These are phyloP conservation scores for Cryptomeria japonica DNA, from an alignment of 75 land plant genomes.

Conservation along the genomic window DNA sequence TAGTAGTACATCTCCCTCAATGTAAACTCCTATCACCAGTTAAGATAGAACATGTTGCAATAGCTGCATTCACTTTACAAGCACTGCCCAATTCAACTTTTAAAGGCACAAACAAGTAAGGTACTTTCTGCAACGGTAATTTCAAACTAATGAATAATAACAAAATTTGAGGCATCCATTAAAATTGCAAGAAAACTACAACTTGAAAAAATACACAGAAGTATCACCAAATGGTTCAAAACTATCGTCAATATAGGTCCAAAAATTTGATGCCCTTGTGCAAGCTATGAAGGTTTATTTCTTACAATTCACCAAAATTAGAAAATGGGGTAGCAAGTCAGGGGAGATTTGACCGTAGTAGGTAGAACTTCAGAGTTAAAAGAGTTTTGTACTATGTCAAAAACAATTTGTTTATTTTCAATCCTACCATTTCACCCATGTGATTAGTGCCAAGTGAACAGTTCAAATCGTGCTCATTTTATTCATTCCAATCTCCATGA, in stretches of 20 bases:
- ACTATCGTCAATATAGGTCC: background rate
- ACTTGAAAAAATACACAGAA: background rate
- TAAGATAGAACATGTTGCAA: background rate
- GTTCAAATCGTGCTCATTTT: background rate
- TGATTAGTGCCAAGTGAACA: too few relatives aligned
- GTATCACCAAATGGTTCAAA: background rate
- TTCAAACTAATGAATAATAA: background rate
- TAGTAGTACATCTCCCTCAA: background rate
- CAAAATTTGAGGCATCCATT: background rate
- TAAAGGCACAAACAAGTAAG: background rate
- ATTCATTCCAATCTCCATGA: background rate
- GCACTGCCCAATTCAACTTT: background rate
- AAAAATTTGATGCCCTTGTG: background rate
- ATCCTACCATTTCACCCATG: background rate
- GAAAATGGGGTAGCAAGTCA: background rate
- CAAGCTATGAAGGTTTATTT: background rate
- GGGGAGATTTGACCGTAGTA: background rate
- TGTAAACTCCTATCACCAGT: background rate
- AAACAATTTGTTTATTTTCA: background rate
- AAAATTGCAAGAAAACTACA: background rate
- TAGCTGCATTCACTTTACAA: background rate
- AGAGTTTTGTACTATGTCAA: background rate
- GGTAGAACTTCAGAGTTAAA: background rate
- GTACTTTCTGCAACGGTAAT: background rate
- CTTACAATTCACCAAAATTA: background rate